Base-by-base conservation (phyloP, 2,329 filamentous ascomycete species). In the Incumbomyces lentus region DNA sequence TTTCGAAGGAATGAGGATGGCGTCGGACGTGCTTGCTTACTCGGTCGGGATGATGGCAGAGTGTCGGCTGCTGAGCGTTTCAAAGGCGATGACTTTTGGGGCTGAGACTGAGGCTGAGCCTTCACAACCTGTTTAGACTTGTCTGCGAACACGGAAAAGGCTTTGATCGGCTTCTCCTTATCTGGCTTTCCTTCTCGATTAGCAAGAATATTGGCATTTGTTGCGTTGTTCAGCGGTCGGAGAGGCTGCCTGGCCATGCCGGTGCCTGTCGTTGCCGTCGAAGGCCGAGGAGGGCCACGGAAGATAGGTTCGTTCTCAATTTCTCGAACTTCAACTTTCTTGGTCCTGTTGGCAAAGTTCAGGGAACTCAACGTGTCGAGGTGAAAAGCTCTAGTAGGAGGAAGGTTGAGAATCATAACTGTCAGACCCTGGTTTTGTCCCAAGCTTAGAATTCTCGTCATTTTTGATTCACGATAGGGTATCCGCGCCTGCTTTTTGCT, bases 351-450 rank as follows among this genome's bases (percentile, higher is more conserved):
- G 59, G 89, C 92, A 59, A 96, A 92, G 60, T 95, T 95, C 44
- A 96, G 70, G 52, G 89, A 95, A 65, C 86, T 94, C 5, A 95
- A 73, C 0, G 90, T 95, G 62, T 96, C 90, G 33, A 95, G 75
- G 60, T 96, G 90, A 61, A 94, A 96, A 56, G 86, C 88, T 52
- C 86, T 80, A n/a, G 93, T 75, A 0, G 92, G 89, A 0, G 90
- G 86, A 2, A 96, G 76, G 60, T 96, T 96, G 32, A 96, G 73
- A 49, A 96, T 92, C 92, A 96, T 96, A 60, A 96, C 78, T 0
- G 89, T 95, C 55, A 95, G 79, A 42, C 92, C 90, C 54, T 94
- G 87, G 68, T 96, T 95, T 68, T 95, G 90, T 2, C 90, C 90
- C 7, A 96, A 68, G 0, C 85, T 90, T 19, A 96, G 68, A 46